Conservation (phyloP, 2,329 filamentous ascomycete genomes). For the Ascochyta viciae-villosae region DNA sequence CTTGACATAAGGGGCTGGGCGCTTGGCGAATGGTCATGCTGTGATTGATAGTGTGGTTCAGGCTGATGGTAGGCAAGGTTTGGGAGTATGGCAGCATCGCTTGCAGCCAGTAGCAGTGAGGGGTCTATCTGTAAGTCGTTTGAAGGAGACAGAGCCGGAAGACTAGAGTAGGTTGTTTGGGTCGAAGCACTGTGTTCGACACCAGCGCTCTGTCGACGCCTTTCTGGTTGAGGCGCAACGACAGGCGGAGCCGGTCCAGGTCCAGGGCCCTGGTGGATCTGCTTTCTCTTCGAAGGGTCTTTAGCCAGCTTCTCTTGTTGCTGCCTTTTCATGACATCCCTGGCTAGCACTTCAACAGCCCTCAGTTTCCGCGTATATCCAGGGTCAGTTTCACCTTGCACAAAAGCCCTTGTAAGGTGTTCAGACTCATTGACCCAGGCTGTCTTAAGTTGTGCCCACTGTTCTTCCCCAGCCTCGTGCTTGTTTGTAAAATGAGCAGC, state of each 20-base stretch:
- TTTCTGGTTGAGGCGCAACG: constrained; percentile 28
- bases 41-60: constrained; percentile 20
- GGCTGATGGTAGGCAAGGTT: constrained; percentile 27
- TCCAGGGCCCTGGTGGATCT: constrained; percentile 49
- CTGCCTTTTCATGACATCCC: constrained; percentile 79
- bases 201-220: constrained; percentile 34
- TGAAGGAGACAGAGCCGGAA: constrained; percentile 42
- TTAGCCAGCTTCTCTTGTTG: constrained; percentile 70
- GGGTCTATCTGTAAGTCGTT: constrained; percentile 69
- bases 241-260: constrained; percentile 50
- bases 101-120: constrained; percentile 65
- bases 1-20: constrained; percentile 32
- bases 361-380: constrained; percentile 64
- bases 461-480: constrained; percentile 72
- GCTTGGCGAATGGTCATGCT: constrained; percentile 47
- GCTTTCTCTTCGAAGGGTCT: constrained; percentile 57
- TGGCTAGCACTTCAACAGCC: constrained; percentile 73
- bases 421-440: constrained; percentile 69
- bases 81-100: constrained; percentile 52
- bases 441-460: constrained; percentile 74
- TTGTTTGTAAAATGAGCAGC: constrained; percentile 74
- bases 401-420: constrained; percentile 63
- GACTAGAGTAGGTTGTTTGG: constrained; percentile 21
- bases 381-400: constrained; percentile 59
- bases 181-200: constrained; percentile 3